Conservation (phyloP, 1,284 basidiomycete species). For the Lignosus rhinocerotis region DNA sequence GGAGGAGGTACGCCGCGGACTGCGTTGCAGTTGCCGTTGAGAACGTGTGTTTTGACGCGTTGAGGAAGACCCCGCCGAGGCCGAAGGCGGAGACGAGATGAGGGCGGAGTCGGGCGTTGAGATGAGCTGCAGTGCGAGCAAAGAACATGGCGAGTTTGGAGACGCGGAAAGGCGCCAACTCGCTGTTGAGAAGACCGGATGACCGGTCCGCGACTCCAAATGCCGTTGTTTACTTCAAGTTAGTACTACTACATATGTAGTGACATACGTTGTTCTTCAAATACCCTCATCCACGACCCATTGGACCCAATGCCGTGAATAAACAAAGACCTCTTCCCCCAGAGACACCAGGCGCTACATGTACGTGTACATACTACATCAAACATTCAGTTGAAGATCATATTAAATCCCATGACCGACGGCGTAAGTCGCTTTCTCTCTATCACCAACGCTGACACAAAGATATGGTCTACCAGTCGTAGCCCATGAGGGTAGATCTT, state of each 20-base stretch:
- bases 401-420: slow-evolving; percentile 9
- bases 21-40: slow-evolving; percentile 6
- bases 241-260: too few relatives aligned
- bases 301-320: too few relatives aligned
- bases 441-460: slow-evolving; percentile 29
- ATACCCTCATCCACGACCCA: too few relatives aligned
- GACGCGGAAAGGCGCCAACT: too few relatives aligned
- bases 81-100: slow-evolving; percentile 9
- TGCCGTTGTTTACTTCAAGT: too few relatives aligned
- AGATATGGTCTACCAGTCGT: slow-evolving; percentile 26
- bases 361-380: not conserved
- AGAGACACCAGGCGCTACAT: too few relatives aligned
- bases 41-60: slow-evolving; percentile 3
- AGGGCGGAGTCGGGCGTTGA: not conserved
- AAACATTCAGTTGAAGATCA: slow-evolving; percentile 16
- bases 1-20: slow-evolving; percentile 29
- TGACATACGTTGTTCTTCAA: too few relatives aligned
- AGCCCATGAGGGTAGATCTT: slow-evolving; percentile 28
- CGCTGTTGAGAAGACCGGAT: too few relatives aligned
- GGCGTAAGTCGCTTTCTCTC: slow-evolving; percentile 31
- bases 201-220: too few relatives aligned
- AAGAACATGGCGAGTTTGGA: not conserved
- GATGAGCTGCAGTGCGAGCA: not conserved
- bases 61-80: slow-evolving; percentile 13
- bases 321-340: too few relatives aligned